phyloP scores from a whole-genome alignment of 2,329 filamentous ascomycete species.

The Colletotrichum lindemuthianum region DNA sequence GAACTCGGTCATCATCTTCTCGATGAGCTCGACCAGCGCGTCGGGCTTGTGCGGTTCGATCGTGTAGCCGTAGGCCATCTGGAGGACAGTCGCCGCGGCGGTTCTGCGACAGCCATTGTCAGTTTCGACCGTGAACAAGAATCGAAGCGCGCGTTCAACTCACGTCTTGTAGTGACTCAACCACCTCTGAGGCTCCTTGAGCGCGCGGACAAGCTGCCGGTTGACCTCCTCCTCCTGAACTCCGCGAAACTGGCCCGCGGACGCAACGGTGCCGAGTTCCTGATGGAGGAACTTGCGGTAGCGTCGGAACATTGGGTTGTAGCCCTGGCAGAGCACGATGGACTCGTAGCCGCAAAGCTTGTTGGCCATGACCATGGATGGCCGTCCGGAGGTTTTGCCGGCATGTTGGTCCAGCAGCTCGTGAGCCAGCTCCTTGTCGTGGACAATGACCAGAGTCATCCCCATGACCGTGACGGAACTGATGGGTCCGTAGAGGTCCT shows the following conservation, averaged over 20 bases:
- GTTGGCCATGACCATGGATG: constrained; percentile 41
- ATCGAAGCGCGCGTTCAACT: neutral
- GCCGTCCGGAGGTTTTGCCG: constrained; percentile 45
- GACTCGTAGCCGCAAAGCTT: constrained; percentile 42
- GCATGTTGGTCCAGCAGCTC: constrained; percentile 50
- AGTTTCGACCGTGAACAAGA: neutral
- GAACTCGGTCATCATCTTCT: constrained; percentile 43
- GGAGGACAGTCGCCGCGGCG: constrained; percentile 20
- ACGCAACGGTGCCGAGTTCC: constrained; percentile 42
- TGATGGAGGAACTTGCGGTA: constrained; percentile 42
- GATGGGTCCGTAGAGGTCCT: constrained; percentile 49
- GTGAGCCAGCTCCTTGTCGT: constrained; percentile 47
- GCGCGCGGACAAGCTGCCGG: constrained; percentile 23
- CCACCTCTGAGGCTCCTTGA: constrained; percentile 26
- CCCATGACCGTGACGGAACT: constrained; percentile 54
- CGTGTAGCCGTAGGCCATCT: constrained; percentile 38
- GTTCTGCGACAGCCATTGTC: neutral
- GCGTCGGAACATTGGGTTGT: constrained; percentile 38
- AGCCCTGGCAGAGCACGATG: constrained; percentile 38
- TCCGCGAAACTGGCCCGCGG: constrained; percentile 35
- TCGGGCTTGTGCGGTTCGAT: constrained; percentile 44
- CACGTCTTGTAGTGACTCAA: constrained; percentile 35
- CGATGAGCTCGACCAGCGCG: constrained; percentile 43
- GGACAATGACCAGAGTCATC: constrained; percentile 51
- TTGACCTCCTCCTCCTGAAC: constrained; percentile 30